Evolutionary conservation across 352 stramenopile genomes (phyloP).

Genomic region (Globisporangium cystogenes): DNA sequence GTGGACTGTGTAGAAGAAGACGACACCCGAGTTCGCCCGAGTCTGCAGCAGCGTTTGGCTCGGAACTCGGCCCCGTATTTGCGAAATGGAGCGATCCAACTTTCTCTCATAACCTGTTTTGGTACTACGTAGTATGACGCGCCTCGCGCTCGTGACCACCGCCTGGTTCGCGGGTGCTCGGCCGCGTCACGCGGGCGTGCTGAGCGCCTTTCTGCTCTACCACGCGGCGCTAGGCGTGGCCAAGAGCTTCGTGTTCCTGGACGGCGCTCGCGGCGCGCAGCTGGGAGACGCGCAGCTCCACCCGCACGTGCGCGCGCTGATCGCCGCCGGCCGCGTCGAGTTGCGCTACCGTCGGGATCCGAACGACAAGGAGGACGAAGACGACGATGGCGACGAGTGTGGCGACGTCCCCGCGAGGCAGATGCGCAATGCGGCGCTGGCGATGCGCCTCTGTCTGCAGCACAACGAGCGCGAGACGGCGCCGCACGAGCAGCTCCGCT

Average conservation of each 20-base stretch:
- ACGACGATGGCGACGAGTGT: no score
- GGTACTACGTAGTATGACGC: background rate
- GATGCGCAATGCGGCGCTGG: conserved; percentile 28
- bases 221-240: conserved; percentile 26
- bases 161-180: conserved; percentile 18
- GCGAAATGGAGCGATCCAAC: no score
- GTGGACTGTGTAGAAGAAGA: conserved; percentile 5
- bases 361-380: background rate
- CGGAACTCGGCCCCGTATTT: no score
- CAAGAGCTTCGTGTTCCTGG: conserved; percentile 33
- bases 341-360: conserved; percentile 22
- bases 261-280: conserved; percentile 18
- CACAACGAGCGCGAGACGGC: conserved; percentile 2
- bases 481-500: conserved; percentile 10
- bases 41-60: no score
- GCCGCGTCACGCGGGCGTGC: conserved; percentile 16
- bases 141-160: conserved; percentile 33
- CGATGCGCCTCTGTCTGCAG: conserved; percentile 17
- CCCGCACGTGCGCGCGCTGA: conserved; percentile 9
- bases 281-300: conserved; percentile 8
- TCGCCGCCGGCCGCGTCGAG: conserved; percentile 15
- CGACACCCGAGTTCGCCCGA: no score
- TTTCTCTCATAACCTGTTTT: no score
- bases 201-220: conserved; percentile 34
- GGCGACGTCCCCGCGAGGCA: conserved; percentile 23